Evolutionary conservation across 2,329 filamentous ascomycete genomes (phyloP), one percentile per base, ranked within the genome.

Genomic region (Colletotrichum destructivum): DNA sequence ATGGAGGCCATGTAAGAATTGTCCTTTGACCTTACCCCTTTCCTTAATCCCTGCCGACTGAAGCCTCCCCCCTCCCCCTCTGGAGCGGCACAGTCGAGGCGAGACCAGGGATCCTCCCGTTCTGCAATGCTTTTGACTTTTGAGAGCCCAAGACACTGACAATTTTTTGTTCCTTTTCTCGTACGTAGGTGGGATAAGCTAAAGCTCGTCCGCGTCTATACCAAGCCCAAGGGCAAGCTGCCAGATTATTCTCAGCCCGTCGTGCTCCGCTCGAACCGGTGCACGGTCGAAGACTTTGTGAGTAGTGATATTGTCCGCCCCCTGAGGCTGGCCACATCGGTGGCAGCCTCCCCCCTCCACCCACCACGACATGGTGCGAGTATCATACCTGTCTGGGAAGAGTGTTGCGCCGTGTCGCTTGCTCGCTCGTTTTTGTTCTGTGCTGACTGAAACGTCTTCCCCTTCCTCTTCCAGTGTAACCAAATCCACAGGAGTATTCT

Each of bases 211-310:
- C 90, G 96, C 77, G 93, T 99, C 56, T 99, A 99, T 85, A 99
- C 96, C 69, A 99, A 99, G 85, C 96, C 96, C 73, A 98, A 99
- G 87, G 96, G 96, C 74, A 94, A 92, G 82, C 88, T 94, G 83
- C 96, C 96, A 18, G 96, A 99, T 83, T 99, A 99, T 84, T 91
- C 91, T 70, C 87, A 93, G 63, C 96, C 96, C 62, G 96, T 99
- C 47, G 96, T 99, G 77, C 87, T 99, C 75, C 92, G 94, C 78
- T 89, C 93, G 75, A 91, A 88, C 63, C 92, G 91, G 76, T 97
- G 93, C 82, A 98, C 95, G 2, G 91, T 99, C 55, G 96, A 99
- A 84, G 96, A 98, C 81, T 99, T 99, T 83, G 95, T 98, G 89
- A 87, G 95, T 89, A 75, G 74, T 73, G 73, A 66, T 11, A 9